Percentiles rank a stretch among this genome's conserved stretches.
Conservation (phyloP, 2,329 filamentous ascomycete species). For the Xylaria sp. region DNA sequence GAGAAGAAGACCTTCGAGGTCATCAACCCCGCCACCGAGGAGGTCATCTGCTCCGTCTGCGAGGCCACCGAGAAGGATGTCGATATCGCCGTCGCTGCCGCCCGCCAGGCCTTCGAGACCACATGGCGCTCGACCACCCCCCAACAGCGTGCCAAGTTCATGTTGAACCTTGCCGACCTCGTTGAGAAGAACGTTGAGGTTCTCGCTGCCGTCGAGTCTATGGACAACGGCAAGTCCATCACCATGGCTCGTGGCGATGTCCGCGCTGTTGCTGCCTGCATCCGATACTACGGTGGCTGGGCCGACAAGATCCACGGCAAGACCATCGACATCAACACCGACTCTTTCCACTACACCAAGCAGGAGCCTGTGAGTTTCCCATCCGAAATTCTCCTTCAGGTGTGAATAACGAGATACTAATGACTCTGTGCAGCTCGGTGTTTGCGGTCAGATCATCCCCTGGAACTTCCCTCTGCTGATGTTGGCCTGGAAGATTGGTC, state of each 20-base stretch:
- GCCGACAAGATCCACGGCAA: slow-evolving; percentile 89
- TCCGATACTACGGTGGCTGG: slow-evolving; percentile 87
- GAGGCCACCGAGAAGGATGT: slow-evolving; percentile 87
- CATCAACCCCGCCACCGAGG: slow-evolving; percentile 81
- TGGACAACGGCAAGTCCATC: slow-evolving; percentile 84
- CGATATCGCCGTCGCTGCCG: slow-evolving; percentile 74
- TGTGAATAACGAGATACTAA: slow-evolving; percentile 5
- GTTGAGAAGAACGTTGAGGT: slow-evolving; percentile 71
- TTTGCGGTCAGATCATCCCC: slow-evolving; percentile 79
- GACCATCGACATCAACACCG: slow-evolving; percentile 71
- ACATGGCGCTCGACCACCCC: slow-evolving; percentile 65
- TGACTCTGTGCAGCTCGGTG: slow-evolving; percentile 25
- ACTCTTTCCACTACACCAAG: slow-evolving; percentile 79
- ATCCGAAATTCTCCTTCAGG: background rate
- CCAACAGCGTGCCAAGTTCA: slow-evolving; percentile 60
- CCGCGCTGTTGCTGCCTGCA: slow-evolving; percentile 57
- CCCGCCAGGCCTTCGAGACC: slow-evolving; percentile 78
- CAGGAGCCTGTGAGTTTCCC: slow-evolving; percentile 59
- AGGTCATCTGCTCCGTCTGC: slow-evolving; percentile 74
- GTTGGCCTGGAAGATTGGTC: slow-evolving; percentile 77
- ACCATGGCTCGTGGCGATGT: slow-evolving; percentile 72
- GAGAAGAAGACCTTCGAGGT: slow-evolving; percentile 90
- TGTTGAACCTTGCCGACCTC: slow-evolving; percentile 74
- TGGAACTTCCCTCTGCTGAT: slow-evolving; percentile 86
- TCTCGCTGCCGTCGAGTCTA: slow-evolving; percentile 75